Percentiles rank a stretch among this genome's conserved stretches.
Conservation (phyloP, 139 green algal species). For the Asterochloris erici region DNA sequence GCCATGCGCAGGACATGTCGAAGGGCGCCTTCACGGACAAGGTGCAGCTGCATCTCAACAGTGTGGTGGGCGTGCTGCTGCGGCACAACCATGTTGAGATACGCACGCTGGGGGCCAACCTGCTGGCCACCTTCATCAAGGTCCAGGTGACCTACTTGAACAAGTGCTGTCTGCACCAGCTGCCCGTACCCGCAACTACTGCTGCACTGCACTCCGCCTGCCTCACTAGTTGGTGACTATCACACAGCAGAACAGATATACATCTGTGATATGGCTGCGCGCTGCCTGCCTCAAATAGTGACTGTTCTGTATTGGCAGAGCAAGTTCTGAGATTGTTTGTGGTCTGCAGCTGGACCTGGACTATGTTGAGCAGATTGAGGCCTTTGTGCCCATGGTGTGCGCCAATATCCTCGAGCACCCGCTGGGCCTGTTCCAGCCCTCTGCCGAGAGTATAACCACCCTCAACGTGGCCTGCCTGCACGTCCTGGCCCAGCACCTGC, state of each 20-base stretch:
- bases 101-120: slow-evolving; percentile 27
- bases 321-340: background rate
- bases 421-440: background rate
- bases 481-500: slow-evolving; percentile 33
- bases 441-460: background rate
- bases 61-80: slow-evolving; percentile 33
- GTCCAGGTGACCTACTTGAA: slow-evolving; percentile 24
- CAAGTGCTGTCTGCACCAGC: background rate
- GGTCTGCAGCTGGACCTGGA: slow-evolving; percentile 32
- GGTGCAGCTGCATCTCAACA: slow-evolving; percentile 27
- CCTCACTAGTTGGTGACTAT: too few species aligned
- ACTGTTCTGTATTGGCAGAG: background rate
- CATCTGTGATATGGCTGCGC: too few species aligned
- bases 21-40: slow-evolving; percentile 13
- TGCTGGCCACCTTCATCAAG: slow-evolving; percentile 35
- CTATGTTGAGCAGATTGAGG: slow-evolving; percentile 38
- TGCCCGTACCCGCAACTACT: background rate
- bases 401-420: slow-evolving; percentile 1
- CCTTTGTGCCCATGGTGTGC: slow-evolving; percentile 39
- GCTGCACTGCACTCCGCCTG: background rate
- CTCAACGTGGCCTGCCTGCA: slow-evolving; percentile 8
- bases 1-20: slow-evolving; percentile 13
- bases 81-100: slow-evolving; percentile 11
- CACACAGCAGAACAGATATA: too few species aligned
- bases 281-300: background rate